These are phyloP conservation scores for Alternaria consortialis DNA, from an alignment of 2,329 filamentous ascomycete species.

Conservation along the genomic window DNA sequence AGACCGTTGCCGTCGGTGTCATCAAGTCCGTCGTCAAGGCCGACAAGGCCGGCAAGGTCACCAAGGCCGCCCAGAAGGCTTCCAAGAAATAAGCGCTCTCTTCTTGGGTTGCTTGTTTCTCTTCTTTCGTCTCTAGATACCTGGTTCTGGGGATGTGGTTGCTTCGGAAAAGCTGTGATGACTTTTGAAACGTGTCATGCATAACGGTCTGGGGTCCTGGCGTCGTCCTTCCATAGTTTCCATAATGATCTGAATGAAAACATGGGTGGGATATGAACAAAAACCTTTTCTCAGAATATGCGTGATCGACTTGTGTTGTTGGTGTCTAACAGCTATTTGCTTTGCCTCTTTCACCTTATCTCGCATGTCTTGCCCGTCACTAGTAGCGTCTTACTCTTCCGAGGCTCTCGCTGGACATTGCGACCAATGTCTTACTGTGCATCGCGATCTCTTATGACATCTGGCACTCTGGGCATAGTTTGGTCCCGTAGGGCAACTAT, in stretches of 20 bases:
- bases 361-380: background rate
- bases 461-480: background rate
- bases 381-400: background rate
- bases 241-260: slow-evolving; percentile 52
- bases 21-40: slow-evolving; percentile 73
- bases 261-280: slow-evolving; percentile 42
- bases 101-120: slow-evolving; percentile 43
- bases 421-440: background rate
- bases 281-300: background rate
- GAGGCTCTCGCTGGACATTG: background rate
- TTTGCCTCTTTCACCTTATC: background rate
- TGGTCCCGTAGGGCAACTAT: background rate
- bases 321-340: background rate
- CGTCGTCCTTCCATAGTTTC: slow-evolving; percentile 52
- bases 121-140: slow-evolving; percentile 45
- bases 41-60: slow-evolving; percentile 62
- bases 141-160: slow-evolving; percentile 50
- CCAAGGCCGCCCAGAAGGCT: slow-evolving; percentile 57
- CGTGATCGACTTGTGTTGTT: background rate
- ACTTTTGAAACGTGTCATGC: slow-evolving; percentile 48
- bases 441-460: background rate
- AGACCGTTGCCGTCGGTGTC: slow-evolving; percentile 89
- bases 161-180: slow-evolving; percentile 51
- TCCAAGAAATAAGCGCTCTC: slow-evolving; percentile 53
- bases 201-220: slow-evolving; percentile 49